Evolutionary conservation across 441 rosid species (phyloP).

Genomic region (Pelargonium cotyledonis): DNA sequence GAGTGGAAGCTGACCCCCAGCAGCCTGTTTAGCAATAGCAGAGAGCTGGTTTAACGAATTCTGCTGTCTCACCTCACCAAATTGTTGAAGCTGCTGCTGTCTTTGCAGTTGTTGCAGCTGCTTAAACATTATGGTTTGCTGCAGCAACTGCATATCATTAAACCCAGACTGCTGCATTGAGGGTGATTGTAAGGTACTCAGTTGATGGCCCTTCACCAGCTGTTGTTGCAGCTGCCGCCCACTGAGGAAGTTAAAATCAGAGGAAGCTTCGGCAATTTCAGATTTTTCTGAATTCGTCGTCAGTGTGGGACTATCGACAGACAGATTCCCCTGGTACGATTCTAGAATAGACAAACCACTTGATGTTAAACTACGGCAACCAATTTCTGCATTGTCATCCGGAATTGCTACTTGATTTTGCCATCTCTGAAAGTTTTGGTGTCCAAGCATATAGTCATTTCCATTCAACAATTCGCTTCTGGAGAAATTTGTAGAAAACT

Average conservation of each 20-base stretch:
- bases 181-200: not conserved
- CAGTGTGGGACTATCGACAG: constrained; percentile 33
- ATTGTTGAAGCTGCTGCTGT: constrained; percentile 39
- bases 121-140: constrained; percentile 50
- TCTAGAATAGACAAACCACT: constrained; percentile 24
- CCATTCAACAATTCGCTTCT: constrained; percentile 38
- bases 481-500: constrained; percentile 37
- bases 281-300: constrained; percentile 35
- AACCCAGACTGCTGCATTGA: constrained; percentile 1
- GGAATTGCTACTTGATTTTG: constrained; percentile 50
- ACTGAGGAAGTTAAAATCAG: constrained; percentile 21
- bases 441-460: constrained; percentile 60
- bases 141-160: constrained; percentile 47
- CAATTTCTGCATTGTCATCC: constrained; percentile 49
- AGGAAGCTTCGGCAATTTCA: constrained; percentile 61
- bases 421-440: constrained; percentile 36
- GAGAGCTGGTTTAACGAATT: constrained; percentile 34
- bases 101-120: constrained; percentile 51
- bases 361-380: constrained; percentile 33
- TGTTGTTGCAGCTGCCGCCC: too few species aligned
- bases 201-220: not conserved
- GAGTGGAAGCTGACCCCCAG: constrained; percentile 28
- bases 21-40: constrained; percentile 27
- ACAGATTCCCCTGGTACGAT: constrained; percentile 31
- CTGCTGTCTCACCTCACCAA: constrained; percentile 35